phyloP scores from a whole-genome alignment of 2,329 filamentous ascomycete species.

The Botrytis elliptica region DNA sequence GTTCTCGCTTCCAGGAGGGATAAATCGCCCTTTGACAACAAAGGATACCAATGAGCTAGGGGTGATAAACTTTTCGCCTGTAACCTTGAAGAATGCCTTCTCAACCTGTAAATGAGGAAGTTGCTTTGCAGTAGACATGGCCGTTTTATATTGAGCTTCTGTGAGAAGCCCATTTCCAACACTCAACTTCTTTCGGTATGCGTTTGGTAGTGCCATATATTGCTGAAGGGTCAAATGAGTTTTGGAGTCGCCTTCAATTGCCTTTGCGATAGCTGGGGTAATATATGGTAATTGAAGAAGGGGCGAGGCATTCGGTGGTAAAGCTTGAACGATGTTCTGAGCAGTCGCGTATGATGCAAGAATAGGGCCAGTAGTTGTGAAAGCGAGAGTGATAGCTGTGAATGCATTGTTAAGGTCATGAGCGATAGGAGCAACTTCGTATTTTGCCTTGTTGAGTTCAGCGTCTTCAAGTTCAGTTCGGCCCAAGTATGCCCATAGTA shows the following conservation, averaged over 20 bases:
- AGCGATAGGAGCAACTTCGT: constrained; percentile 83
- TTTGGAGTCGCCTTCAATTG: constrained; percentile 73
- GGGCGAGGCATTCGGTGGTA: constrained; percentile 79
- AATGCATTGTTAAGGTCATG: constrained; percentile 84
- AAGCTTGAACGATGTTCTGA: constrained; percentile 86
- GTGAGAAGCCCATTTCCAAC: constrained; percentile 70
- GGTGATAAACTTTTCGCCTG: constrained; percentile 89
- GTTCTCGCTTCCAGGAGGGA: constrained; percentile 77
- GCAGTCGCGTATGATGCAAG: constrained; percentile 77
- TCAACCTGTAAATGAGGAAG: constrained; percentile 81
- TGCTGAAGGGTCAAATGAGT: constrained; percentile 76
- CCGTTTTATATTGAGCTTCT: constrained; percentile 72
- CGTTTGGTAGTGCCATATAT: constrained; percentile 82
- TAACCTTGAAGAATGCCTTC: constrained; percentile 97
- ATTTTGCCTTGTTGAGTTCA: constrained; percentile 79
- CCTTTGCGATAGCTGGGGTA: constrained; percentile 62
- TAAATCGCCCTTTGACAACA: constrained; percentile 90
- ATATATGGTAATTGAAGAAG: constrained; percentile 91
- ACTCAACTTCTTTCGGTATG: constrained; percentile 67
- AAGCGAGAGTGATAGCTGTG: constrained; percentile 81
- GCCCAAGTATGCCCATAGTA: constrained; percentile 94
- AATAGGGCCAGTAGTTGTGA: constrained; percentile 78
- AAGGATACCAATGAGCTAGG: constrained; percentile 90
- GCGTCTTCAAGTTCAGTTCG: constrained; percentile 81
- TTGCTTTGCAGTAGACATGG: constrained; percentile 75